Percentiles rank a stretch among this genome's conserved stretches.
phyloP scores from a whole-genome alignment of 1,139 yeast species.

The Saccharomyces hybrid region DNA sequence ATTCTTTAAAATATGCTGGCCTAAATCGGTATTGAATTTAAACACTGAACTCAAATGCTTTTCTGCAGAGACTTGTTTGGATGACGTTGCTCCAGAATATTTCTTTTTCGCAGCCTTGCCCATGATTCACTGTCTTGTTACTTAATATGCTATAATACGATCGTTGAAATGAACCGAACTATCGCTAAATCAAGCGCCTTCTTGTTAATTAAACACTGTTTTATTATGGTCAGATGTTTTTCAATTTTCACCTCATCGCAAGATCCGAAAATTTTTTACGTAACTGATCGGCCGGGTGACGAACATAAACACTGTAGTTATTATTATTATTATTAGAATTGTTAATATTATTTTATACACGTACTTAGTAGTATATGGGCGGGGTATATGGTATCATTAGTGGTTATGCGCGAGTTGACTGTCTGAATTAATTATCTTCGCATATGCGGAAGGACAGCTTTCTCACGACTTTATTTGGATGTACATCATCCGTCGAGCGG shows the following conservation, averaged over 20 bases:
- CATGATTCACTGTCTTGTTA: conserved; percentile 13
- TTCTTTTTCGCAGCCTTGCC: conserved; percentile 33
- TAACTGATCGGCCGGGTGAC: background rate
- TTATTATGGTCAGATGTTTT: background rate
- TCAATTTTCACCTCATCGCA: background rate
- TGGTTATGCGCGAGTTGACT: background rate
- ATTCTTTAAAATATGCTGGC: conserved; percentile 93
- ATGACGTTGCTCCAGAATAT: conserved; percentile 34
- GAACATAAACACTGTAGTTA: too few relatives aligned
- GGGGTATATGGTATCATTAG: background rate
- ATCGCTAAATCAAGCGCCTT: background rate
- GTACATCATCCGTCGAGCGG: conserved; percentile 20
- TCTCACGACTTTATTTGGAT: conserved; percentile 16
- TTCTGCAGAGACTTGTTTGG: conserved; percentile 52
- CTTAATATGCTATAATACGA: background rate
- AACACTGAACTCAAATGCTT: conserved; percentile 75
- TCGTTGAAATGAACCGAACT: background rate
- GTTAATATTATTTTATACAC: too few relatives aligned
- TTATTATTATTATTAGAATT: too few relatives aligned
- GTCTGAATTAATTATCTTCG: conserved; percentile 5
- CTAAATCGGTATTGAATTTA: conserved; percentile 92
- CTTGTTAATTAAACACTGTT: background rate
- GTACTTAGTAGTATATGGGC: conserved; percentile 3
- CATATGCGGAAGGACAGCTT: conserved; percentile 15
- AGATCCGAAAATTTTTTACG: background rate